Evolutionary conservation across 306 rosid species (phyloP), one percentile per base, ranked within the genome.

Genomic region (Cicer judaicum): DNA sequence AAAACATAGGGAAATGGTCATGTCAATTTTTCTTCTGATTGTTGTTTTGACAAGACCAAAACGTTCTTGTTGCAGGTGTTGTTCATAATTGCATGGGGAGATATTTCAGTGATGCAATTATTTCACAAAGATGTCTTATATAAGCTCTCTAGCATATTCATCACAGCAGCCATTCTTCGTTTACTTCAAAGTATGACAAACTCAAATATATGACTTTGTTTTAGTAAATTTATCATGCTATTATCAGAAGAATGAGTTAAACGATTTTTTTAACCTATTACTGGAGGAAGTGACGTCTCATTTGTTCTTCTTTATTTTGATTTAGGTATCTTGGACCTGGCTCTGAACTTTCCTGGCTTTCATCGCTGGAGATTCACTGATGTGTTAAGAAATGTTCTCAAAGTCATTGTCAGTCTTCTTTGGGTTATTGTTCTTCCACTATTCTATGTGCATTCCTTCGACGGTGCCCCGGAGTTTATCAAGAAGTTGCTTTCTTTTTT

Each of bases 161-260:
- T 94, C 84, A 91, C 99, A 15, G 96, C 99, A 64, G 97, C 99
- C 19, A 2, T 91, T 80, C 88, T 94, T 46, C 99, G 99, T 40
- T 68, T 94, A 18, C 90, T 94, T 79, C 99, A 94, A 76, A 89
- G 99, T 94, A 94, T 42, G 88, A 47, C 74, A 18, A 42, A 62
- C 73, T 82, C 53, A 64, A 75, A 50, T 70, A 38, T 61, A 77
- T 74, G 77, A 7, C 55, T 79, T 54, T 79, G 36, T 41, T 55
- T 57, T 53, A 16, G 36, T 18, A 59, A 50, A 69, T 60, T 69
- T 53, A 64, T 79, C 65, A 57, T 70, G 74, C 64, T 5, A 56
- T 42, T 73, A n/a, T 55, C 41, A 64, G 61, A 55, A 80, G 54
- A 72, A 29, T 65, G 76, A 15, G 66, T 72, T 62, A 39, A 48